Base-by-base conservation (phyloP, 352 stramenopile genomes). In the Sclerospora graminicola region DNA sequence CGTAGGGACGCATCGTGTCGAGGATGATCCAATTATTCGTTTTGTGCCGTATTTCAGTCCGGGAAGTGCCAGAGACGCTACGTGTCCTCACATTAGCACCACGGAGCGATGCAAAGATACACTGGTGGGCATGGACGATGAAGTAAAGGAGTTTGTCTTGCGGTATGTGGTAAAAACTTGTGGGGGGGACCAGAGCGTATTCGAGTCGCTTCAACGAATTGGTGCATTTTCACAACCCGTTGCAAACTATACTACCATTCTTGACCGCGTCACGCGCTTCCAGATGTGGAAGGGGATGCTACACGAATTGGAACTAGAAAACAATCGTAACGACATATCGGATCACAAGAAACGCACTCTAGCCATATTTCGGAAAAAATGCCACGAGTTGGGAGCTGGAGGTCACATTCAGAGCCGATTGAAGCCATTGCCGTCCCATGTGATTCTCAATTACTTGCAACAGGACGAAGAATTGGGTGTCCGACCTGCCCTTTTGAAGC, bases 11-110 rank as follows among this genome's bases (percentile, higher is more conserved):
- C 54, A 82, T 24, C 65, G 62, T 11, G 66, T 87, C 11, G 65
- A 85, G 19, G 78, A 89, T 46, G 78, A 89, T 39, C 78, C 78
- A 28, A 87, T 89, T 60, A 83, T 89, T 50, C 78, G 78, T 16
- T 84, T 82, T 42, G 71, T 84, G 27, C 74, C 74, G 32, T 67
- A 69, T 20, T 83, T 85, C 36, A 60, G 54, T 8, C 35, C 48
- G 11, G 49, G 10, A 27, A 67, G 54, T 18, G 57, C 41, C 4
- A 45, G 48, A 8, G 69, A 62, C 37, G 23, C 37, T 9, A 54
- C 64, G 31, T 39, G 18, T 0, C 54, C 53, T 13, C 56, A 69
- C 19, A 65, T 83, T 20, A 48, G 62, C 13, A 59, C 46, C 24
- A 63, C 65, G 13, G 72, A 63, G 7, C 44, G 31, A 14, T 53